Base-by-base conservation (phyloP, 1,284 basidiomycete genomes). In the Heliocybe sulcata region DNA sequence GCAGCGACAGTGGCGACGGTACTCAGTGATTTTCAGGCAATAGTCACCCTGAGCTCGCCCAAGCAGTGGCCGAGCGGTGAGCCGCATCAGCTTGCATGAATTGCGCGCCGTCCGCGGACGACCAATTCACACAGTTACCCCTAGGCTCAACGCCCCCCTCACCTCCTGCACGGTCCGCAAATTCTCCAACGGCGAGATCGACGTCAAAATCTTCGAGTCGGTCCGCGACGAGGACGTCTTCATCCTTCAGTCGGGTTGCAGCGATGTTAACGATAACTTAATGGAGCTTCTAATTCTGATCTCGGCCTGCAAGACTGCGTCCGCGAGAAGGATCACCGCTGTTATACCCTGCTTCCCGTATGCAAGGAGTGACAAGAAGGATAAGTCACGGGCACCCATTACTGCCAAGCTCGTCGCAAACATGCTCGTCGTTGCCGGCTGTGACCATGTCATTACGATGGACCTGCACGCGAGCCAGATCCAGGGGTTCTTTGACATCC, bases 401-500 rank as follows among this genome's bases (percentile, higher is more conserved):
- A 98, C 97, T 1, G 95, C 97, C 56, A 99, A 99, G 78, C 84
- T 99, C 55, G 93, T 95, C 33, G 96, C 96, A 49, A 99, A 98
- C 73, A 95, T 99, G 85, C 80, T 99, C 57, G 91, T 87, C 42
- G 92, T 97, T 25, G 96, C 97, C 14, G 96, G 96, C 27, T 95
- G 93, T 62, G 95, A 99, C 76, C 96, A 99, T 69, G 92, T 99
- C 65, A 99, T 99, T 66, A 99, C 96, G 20, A 95, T 99, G 87
- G 96, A 99, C 69, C 78, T 99, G 42, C 96, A 99, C 69, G 97
- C 96, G 11, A 94, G 90, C 62, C 96, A 99, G 76, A 98, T 99
- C 61, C 96, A 99, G 70, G 96, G 96, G 11, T 99, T 99, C 78
- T 99, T 99, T 68, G 94, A 99, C 72, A 95, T 99, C 62, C 97